These are phyloP conservation scores for Metarhizium humberi DNA, from an alignment of 2,329 filamentous ascomycete species.

Conservation along the genomic window DNA sequence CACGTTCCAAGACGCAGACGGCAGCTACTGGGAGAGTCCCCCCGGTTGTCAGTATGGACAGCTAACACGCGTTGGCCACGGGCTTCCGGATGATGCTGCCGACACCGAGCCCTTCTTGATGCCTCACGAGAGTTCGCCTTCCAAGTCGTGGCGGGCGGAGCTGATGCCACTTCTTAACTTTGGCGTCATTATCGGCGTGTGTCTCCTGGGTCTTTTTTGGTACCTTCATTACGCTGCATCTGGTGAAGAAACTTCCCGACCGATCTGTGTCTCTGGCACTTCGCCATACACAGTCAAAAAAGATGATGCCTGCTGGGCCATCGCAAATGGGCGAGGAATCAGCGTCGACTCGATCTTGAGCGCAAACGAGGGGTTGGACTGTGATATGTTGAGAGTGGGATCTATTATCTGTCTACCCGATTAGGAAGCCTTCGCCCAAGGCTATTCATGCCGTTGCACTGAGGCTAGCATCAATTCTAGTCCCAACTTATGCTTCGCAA, in stretches of 20 bases:
- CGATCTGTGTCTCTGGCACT: constrained; percentile 18
- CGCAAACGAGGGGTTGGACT: constrained; percentile 37
- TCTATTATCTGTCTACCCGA: constrained; percentile 35
- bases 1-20: constrained; percentile 39
- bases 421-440: neutral
- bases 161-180: constrained; percentile 50
- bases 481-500: neutral
- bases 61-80: constrained; percentile 29
- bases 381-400: constrained; percentile 33
- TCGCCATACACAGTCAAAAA: constrained; percentile 29
- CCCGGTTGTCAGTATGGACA: constrained; percentile 40
- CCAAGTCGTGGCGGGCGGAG: constrained; percentile 39
- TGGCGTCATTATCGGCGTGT: constrained; percentile 42
- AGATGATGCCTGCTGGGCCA: constrained; percentile 45
- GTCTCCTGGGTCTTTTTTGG: constrained; percentile 40
- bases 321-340: constrained; percentile 33
- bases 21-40: constrained; percentile 39
- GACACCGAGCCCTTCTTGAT: constrained; percentile 23
- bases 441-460: neutral
- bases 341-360: constrained; percentile 34
- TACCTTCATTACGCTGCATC: constrained; percentile 27
- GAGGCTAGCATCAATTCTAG: neutral
- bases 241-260: constrained; percentile 1
- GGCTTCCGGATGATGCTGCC: constrained; percentile 13
- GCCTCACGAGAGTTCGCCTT: constrained; percentile 12